Evolutionary conservation across 345 rosid genomes (phyloP), one percentile per base, ranked within the genome.

Genomic region (Zanthoxylum bungeanum): DNA sequence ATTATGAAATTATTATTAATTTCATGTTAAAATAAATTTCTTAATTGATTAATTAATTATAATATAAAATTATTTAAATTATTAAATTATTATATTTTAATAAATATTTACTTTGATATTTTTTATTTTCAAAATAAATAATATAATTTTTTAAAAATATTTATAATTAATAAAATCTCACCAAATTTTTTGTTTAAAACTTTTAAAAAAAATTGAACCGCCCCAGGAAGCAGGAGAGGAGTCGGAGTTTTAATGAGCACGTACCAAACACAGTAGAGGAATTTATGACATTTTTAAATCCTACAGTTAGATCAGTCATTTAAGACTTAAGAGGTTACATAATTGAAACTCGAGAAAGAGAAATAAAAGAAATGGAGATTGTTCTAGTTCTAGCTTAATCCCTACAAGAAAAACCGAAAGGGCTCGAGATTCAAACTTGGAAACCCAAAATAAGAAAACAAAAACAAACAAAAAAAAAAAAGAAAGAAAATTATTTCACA

Each of bases 401-500:
- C 74, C 69, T 51, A 24, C 63, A 64, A 46, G 63, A 69, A 78
- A 73, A 78, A 78, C 47, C 34, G 40, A 66, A n/a, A 70, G 64
- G n/a, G 25, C 24, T 9, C 24, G 53, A 72, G 46, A 17, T 44
- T 1, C n/a, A n/a, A 21, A 33, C 8, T 5, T 34, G 8, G 25
- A 30, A 22, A 34, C 60, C n/a, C n/a, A n/a, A n/a, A n/a, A n/a
- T n/a, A n/a, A n/a, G 7, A 21, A 47, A 34, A 36, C 1, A n/a
- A n/a, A n/a, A n/a, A n/a, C n/a, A n/a, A n/a, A n/a, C 2, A 17
- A 30, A 57, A 30, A 24, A 42, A 44, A 42, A 19, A 22, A 17
- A n/a, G n/a, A n/a, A 64, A 27, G 27, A 16, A 62, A 1, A 14
- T 16, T 21, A 61, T 21, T 31, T 19, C 63, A 55, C 66, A n/a